A percentile compares a stretch with the other conserved stretches of the same genome.
Evolutionary conservation across 225 moss, liverwort and hornwort species (phyloP).

Genomic region (Pseudoscleropodium purum): DNA sequence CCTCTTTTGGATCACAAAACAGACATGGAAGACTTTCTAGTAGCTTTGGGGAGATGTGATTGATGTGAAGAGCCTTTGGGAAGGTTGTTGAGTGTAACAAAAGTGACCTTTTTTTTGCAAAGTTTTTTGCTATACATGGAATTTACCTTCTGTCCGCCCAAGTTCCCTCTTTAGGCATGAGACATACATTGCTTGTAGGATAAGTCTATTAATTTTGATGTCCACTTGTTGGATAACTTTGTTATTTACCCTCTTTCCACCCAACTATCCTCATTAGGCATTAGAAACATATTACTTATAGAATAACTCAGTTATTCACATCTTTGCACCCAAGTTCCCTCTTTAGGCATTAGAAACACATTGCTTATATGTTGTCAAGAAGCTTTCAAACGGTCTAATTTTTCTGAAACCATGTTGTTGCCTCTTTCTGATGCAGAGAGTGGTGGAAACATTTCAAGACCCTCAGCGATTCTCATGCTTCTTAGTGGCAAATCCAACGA

Average conservation of each 20-base stretch:
- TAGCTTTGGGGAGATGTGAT: background rate
- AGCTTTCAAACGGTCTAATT: background rate
- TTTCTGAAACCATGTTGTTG: background rate
- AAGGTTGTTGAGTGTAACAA: background rate
- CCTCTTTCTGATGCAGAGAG: conserved; percentile 38
- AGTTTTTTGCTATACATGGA: background rate
- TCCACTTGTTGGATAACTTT: background rate
- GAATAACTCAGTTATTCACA: background rate
- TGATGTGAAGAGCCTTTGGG: background rate
- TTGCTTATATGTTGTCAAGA: background rate
- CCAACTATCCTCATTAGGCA: background rate
- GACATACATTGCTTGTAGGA: background rate
- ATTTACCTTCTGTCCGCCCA: background rate
- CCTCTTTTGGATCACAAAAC: background rate
- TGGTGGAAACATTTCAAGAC: conserved; percentile 60
- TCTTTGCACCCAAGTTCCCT: background rate
- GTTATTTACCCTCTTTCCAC: background rate
- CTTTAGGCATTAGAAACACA: too few species aligned
- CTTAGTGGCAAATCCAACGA: conserved; percentile 55
- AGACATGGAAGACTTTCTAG: background rate
- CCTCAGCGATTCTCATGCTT: conserved; percentile 71
- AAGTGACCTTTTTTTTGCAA: too few species aligned
- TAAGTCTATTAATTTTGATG: background rate
- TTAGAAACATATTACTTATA: too few species aligned
- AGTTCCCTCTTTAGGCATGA: background rate